Conservation (phyloP, 139 green algal species). For the Monoraphidium neglectum region DNA sequence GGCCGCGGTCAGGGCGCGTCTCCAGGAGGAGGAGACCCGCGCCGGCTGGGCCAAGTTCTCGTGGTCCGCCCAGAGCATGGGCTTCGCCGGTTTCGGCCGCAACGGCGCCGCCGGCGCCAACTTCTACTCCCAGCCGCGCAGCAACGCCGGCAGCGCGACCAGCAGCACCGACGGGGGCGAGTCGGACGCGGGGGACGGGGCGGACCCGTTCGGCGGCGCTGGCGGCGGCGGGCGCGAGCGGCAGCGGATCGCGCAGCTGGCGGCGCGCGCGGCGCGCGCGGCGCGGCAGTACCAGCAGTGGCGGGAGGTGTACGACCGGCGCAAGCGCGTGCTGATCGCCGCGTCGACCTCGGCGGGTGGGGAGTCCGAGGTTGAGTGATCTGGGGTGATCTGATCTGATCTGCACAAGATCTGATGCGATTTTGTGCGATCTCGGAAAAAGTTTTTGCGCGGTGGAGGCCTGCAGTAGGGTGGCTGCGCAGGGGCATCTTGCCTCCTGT, state of each 20-base stretch:
- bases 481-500: too few relatives aligned
- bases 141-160: background rate
- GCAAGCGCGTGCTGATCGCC: background rate
- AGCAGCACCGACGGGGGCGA: background rate
- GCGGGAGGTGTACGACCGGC: conserved; percentile 29
- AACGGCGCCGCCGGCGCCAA: conserved; percentile 16
- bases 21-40: background rate
- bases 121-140: conserved; percentile 25
- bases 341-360: too few relatives aligned
- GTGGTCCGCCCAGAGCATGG: background rate
- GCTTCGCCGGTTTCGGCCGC: background rate
- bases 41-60: background rate
- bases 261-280: conserved; percentile 39
- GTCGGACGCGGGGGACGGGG: background rate
- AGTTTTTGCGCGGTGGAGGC: too few relatives aligned
- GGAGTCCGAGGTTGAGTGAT: too few relatives aligned
- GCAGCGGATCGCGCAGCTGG: conserved; percentile 33
- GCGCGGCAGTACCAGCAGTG: conserved; percentile 36
- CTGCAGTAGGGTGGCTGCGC: too few relatives aligned
- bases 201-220: background rate
- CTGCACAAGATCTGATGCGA: too few relatives aligned
- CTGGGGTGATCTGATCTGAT: too few relatives aligned
- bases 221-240: background rate
- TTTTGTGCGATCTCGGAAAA: too few relatives aligned
- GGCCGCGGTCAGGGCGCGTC: conserved; percentile 12